phyloP scores from a whole-genome alignment of 2,329 filamentous ascomycete species.

The Sporothrix dimorphospora region DNA sequence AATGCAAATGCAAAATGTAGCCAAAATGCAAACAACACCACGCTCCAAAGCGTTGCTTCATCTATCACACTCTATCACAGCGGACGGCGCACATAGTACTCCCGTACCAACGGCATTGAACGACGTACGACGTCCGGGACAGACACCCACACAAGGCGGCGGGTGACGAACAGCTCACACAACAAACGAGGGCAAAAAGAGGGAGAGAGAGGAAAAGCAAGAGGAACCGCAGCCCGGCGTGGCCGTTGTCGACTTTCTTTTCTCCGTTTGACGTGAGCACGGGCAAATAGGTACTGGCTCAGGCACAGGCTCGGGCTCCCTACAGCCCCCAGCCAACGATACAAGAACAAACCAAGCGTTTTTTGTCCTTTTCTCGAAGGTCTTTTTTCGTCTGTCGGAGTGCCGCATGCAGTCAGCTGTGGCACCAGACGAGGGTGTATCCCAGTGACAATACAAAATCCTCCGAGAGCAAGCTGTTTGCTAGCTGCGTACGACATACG shows the following conservation, averaged over 20 bases:
- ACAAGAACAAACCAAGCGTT: not conserved
- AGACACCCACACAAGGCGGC: not conserved
- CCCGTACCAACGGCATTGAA: slow-evolving; percentile 20
- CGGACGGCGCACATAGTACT: slow-evolving; percentile 18
- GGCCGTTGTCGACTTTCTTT: not conserved
- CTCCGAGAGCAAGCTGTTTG: slow-evolving; percentile 2
- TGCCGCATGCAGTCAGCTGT: slow-evolving; percentile 14
- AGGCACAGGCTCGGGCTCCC: not conserved
- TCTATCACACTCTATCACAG: slow-evolving; percentile 15
- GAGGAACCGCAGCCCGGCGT: not conserved
- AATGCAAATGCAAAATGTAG: not conserved
- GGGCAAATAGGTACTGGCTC: not conserved
- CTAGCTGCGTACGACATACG: not conserved
- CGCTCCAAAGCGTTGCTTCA: slow-evolving; percentile 5
- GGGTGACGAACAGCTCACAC: slow-evolving; percentile 4
- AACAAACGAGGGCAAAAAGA: not conserved
- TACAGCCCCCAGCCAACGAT: not conserved
- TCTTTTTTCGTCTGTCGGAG: slow-evolving; percentile 2
- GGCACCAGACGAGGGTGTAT: not conserved
- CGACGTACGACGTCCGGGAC: slow-evolving; percentile 20
- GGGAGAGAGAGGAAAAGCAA: not conserved
- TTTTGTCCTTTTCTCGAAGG: not conserved
- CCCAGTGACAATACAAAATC: slow-evolving; percentile 12
- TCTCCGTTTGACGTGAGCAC: slow-evolving; percentile 1
- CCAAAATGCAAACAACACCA: slow-evolving; percentile 10